Percentiles rank a stretch among this genome's conserved stretches.
Conservation (phyloP, 139 green algal genomes). For the Chlorella sp. region DNA sequence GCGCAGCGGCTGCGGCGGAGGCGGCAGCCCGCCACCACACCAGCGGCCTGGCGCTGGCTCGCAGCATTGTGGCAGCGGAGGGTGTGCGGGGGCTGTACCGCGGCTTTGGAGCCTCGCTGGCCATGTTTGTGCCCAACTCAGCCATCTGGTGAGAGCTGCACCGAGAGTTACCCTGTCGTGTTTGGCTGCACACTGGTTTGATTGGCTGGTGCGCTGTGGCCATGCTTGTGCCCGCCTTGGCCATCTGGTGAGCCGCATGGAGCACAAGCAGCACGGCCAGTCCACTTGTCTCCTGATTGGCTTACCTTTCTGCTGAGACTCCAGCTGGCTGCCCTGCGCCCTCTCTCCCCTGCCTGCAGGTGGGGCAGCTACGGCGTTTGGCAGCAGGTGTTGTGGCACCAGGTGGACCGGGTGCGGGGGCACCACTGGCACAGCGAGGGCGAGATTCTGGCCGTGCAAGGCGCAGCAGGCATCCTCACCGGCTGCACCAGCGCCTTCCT, state of each 20-base stretch:
- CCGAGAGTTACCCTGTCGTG: no score
- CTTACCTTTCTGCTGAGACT: no score
- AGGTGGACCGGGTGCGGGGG: constrained; percentile 37
- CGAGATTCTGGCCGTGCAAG: constrained; percentile 77
- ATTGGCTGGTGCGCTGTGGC: no score
- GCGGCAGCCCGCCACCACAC: constrained; percentile 5
- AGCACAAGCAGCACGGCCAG: no score
- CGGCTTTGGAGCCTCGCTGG: constrained; percentile 85
- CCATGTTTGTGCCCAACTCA: constrained; percentile 86
- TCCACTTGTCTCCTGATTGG: no score
- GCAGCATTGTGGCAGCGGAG: constrained; percentile 84
- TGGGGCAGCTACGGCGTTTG: constrained; percentile 91
- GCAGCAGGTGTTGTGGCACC: constrained; percentile 85
- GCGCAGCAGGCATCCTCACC: constrained; percentile 64
- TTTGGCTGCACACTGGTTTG: no score
- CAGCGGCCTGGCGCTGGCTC: constrained; percentile 72
- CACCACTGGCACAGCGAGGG: constrained; percentile 19
- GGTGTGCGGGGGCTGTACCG: constrained; percentile 87
- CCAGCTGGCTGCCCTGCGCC: constrained; percentile 5
- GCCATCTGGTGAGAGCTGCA: constrained; percentile 83
- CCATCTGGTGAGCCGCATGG: constrained; percentile 90
- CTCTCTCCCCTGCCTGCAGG: constrained; percentile 48
- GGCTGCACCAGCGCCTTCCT: constrained; percentile 71
- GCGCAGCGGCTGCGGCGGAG: constrained; percentile 2
- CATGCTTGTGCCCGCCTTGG: constrained; percentile 85